Conservation (phyloP, 495 filamentous ascomycete genomes). For the Aspergillus avenaceus region DNA sequence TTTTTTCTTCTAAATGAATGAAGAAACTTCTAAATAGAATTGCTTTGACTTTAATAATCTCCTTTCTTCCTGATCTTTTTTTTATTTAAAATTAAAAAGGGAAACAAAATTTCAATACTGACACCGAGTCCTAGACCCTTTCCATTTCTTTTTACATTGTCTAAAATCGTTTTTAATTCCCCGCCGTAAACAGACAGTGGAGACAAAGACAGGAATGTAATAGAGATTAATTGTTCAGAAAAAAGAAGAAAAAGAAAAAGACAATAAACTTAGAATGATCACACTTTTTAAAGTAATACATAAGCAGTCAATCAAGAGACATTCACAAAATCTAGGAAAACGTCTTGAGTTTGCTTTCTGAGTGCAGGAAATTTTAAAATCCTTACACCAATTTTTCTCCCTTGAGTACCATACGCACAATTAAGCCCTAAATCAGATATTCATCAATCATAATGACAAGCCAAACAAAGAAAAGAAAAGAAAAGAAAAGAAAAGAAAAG, state of each 20-base stretch:
- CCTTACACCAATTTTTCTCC: no score
- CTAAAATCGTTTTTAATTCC: neutral
- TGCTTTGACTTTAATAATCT: neutral
- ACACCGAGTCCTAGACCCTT: neutral
- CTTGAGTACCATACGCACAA: no score
- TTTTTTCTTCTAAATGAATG: neutral
- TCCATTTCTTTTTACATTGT: neutral
- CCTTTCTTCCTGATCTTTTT: no score
- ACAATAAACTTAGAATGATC: neutral
- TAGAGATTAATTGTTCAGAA: no score
- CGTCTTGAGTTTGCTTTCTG: no score
- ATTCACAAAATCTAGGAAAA: neutral
- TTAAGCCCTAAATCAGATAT: no score
- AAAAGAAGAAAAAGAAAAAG: neutral
- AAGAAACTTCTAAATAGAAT: neutral
- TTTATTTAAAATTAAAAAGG: no score
- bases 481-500: neutral
- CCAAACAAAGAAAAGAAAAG: no score
- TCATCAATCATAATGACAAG: no score
- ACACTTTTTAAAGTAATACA: neutral
- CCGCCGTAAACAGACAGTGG: conserved; percentile 15
- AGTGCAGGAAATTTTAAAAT: no score
- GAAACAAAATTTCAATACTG: conserved; percentile 4
- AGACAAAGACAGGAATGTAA: no score
- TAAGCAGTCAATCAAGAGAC: neutral